Evolutionary conservation across 2,329 filamentous ascomycete species (phyloP).

Genomic region (Diaporthe sp.): DNA sequence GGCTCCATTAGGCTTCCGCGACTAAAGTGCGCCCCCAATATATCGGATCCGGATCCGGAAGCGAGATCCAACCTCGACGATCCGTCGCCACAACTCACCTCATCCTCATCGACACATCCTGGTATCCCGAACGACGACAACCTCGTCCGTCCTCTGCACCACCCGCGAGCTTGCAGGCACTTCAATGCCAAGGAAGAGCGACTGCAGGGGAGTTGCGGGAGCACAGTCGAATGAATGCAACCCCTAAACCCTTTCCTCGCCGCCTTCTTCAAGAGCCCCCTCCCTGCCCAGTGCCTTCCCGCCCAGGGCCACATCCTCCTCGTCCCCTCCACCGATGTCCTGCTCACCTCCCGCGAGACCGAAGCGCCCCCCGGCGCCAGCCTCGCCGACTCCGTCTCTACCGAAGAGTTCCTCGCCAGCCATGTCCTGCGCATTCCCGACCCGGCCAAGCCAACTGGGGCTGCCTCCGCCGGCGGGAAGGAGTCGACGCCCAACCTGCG

Average conservation of each 20-base stretch:
- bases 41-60: background rate
- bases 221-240: slow-evolving; percentile 78
- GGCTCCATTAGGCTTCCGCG: background rate
- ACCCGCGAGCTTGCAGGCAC: slow-evolving; percentile 6
- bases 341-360: slow-evolving; percentile 88
- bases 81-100: background rate
- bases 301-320: slow-evolving; percentile 94
- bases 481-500: slow-evolving; percentile 76
- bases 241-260: slow-evolving; percentile 98
- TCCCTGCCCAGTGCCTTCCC: slow-evolving; percentile 91
- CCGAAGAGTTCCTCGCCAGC: slow-evolving; percentile 95
- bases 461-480: slow-evolving; percentile 63
- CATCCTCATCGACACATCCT: background rate
- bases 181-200: slow-evolving; percentile 39
- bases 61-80: background rate
- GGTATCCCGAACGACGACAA: background rate
- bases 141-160: slow-evolving; percentile 32
- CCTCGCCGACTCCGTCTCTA: slow-evolving; percentile 85
- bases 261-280: slow-evolving; percentile 97
- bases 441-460: slow-evolving; percentile 59
- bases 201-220: slow-evolving; percentile 41
- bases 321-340: slow-evolving; percentile 92
- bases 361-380: slow-evolving; percentile 77
- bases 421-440: slow-evolving; percentile 90
- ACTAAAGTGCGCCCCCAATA: background rate